phyloP scores from a whole-genome alignment of 108 stramenopile genomes.

The Phaeodactylum tricornutum region DNA sequence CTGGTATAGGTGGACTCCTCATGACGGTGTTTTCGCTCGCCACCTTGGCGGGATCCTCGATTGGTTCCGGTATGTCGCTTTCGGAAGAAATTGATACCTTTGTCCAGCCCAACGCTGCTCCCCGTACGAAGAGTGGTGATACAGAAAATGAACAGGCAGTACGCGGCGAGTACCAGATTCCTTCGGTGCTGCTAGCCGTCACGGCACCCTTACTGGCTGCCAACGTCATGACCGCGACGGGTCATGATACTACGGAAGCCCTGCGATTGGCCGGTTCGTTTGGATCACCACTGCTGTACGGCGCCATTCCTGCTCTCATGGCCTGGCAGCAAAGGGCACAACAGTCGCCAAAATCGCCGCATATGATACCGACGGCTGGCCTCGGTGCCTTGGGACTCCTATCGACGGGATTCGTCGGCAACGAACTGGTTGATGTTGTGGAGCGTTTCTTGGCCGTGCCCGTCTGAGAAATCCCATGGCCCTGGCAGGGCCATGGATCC shows the following conservation, averaged over 20 bases:
- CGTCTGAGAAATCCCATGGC: no score
- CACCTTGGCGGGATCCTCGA: conserved; percentile 42
- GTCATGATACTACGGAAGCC: conserved; percentile 10
- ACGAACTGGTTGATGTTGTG: neutral
- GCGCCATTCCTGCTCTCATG: conserved; percentile 33
- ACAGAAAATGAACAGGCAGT: neutral
- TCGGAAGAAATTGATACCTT: conserved; percentile 54
- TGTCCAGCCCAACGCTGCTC: conserved; percentile 1
- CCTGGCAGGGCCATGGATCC: no score
- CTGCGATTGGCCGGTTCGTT: conserved; percentile 33
- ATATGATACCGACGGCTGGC: neutral
- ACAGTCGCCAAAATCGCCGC: neutral
- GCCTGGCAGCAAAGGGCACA: conserved; percentile 7
- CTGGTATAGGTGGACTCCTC: conserved; percentile 20
- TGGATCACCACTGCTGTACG: conserved; percentile 43
- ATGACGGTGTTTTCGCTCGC: conserved; percentile 45
- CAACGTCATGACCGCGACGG: conserved; percentile 2
- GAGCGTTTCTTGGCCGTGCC: no score
- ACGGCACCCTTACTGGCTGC: conserved; percentile 6
- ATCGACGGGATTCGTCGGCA: conserved; percentile 1
- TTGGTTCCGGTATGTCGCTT: conserved; percentile 43
- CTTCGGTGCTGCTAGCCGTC: conserved; percentile 9
- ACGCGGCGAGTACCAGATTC: neutral
- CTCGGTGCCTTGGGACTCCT: conserved; percentile 1
- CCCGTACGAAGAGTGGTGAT: neutral